These are phyloP conservation scores for Porphyrellus cyaneotinctus DNA, from an alignment of 768 basidiomycete genomes.

Conservation along the genomic window DNA sequence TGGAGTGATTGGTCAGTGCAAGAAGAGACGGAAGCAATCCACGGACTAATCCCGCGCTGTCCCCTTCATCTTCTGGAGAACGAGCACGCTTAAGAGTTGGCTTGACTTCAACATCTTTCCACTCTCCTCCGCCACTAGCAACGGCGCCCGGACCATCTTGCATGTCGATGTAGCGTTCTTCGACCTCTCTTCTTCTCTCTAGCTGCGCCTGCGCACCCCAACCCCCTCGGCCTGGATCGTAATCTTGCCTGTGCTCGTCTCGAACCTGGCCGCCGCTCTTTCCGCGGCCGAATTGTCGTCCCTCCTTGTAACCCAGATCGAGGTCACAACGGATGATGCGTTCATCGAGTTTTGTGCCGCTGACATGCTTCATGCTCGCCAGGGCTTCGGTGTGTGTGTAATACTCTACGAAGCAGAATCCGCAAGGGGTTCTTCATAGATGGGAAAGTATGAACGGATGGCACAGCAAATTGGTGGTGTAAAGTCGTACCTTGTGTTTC, in stretches of 20 bases:
- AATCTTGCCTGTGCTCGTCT: conserved; percentile 96
- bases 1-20: conserved; percentile 23
- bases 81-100: conserved; percentile 60
- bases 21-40: background rate
- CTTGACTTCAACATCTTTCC: conserved; percentile 64
- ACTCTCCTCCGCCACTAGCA: conserved; percentile 81
- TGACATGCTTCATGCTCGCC: conserved; percentile 88
- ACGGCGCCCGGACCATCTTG: conserved; percentile 77
- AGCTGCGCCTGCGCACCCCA: conserved; percentile 89
- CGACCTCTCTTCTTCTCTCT: conserved; percentile 75
- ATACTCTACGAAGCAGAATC: conserved; percentile 96
- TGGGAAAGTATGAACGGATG: conserved; percentile 4
- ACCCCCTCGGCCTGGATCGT: conserved; percentile 92
- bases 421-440: conserved; percentile 73
- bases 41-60: conserved; percentile 53
- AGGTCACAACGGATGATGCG: conserved; percentile 97
- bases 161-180: conserved; percentile 81
- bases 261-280: conserved; percentile 96
- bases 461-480: background rate
- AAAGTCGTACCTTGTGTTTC: conserved; percentile 67
- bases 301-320: conserved; percentile 94
- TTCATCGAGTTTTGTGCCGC: conserved; percentile 98
- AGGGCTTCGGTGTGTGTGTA: conserved; percentile 93
- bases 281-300: conserved; percentile 94
- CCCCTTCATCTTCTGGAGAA: conserved; percentile 77